Base-by-base conservation (phyloP, 768 basidiomycete genomes). In the Phanerodontia chrysosporium region DNA sequence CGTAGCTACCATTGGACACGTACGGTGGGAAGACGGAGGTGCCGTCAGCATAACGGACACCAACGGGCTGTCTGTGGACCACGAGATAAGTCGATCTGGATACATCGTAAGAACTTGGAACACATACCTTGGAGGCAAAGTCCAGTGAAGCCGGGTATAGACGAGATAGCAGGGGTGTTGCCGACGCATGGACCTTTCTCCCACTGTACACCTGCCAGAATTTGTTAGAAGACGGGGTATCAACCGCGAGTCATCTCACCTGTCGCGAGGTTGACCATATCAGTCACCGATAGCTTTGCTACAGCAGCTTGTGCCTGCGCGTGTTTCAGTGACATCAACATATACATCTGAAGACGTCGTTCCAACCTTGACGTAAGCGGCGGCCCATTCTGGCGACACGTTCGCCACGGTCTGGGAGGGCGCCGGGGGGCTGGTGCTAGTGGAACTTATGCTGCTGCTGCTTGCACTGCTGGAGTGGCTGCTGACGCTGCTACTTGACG, bases 341-440 rank as follows among this genome's bases (percentile, higher is more conserved):
- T 32, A 18, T 18, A n/a, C 29, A 30, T 7, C 13, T 32, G n/a
- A 12, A 32, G 2, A 32, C 12, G 24, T 2, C 36, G 25, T 21
- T 1, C 53, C 24, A 57, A 80, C 83, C 73, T 85, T 85, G 6
- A 71, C 66, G 54, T 82, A 82, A 22, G 83, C 83, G 10, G 79
- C 74, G 13, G 73, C 65, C 83, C 83, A 85, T 66, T 81, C 78
- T 0, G 79, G 76, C 1, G 81, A 79, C 49, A 68, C 61, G 55
- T 67, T 66, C 0, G 66, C 62, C 2, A 58, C 62, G n/a, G 52
- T 69, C 27, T 65, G 65, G 27, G 60, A 58, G 4, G 68, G 63
- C 27, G 63, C 13, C 12, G 62, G 24, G 9, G 55, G 44, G 22
- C 57, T 63, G 18, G 68, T 63, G 21, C 52, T 53, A 14, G 22